Conservation (phyloP, 495 filamentous ascomycete genomes). For the Penicillium egyptiacum region DNA sequence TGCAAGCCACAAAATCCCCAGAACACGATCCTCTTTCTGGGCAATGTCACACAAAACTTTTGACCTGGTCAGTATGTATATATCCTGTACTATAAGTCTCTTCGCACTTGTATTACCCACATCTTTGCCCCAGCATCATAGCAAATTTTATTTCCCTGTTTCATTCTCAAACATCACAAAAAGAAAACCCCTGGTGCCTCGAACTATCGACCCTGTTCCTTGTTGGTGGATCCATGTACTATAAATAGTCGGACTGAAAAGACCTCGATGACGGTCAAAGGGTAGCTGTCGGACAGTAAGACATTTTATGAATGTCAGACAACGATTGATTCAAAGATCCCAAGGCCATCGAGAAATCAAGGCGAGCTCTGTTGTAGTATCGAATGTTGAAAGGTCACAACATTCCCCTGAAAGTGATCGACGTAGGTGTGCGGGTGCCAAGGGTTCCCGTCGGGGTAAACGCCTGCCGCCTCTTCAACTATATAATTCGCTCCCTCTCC, state of each 20-base stretch:
- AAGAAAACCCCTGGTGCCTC: neutral
- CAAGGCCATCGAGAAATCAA: too few relatives aligned
- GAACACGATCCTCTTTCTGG: neutral
- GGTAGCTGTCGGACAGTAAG: conserved; percentile 4
- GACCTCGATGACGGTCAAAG: conserved; percentile 1
- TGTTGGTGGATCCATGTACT: conserved; percentile 5
- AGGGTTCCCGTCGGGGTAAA: neutral
- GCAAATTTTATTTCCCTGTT: neutral
- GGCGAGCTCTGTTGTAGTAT: too few relatives aligned
- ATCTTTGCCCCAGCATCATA: conserved; percentile 1
- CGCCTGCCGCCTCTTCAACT: neutral
- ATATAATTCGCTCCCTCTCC: conserved; percentile 7
- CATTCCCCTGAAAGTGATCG: conserved; percentile 11
- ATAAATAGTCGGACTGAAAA: conserved; percentile 14
- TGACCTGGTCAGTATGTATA: conserved; percentile 1
- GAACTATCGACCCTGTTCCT: neutral
- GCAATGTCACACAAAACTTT: neutral
- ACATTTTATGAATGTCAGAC: conserved; percentile 2
- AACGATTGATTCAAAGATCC: neutral
- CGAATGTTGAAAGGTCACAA: neutral
- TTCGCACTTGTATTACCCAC: conserved; percentile 1
- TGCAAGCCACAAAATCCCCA: neutral
- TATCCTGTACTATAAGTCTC: conserved; percentile 6
- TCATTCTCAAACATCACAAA: neutral
- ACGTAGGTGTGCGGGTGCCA: conserved; percentile 1